Evolutionary conservation across 192 early-diverging fungal species (phyloP).

Genomic region (Coemansia javaensis): DNA sequence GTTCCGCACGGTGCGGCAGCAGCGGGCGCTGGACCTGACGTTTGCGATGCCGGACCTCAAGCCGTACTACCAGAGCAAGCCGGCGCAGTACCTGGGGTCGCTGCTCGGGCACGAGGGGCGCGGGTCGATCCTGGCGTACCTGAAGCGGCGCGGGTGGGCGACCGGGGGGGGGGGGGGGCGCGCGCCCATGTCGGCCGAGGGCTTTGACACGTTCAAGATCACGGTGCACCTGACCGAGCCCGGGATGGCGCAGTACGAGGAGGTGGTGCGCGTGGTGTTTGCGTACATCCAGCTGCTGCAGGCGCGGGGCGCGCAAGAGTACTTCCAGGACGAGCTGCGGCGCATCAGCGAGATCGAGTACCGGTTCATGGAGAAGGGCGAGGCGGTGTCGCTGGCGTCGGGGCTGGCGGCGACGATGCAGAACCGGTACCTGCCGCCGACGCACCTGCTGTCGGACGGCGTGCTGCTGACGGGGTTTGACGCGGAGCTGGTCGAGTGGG

Average conservation of each 20-base stretch:
- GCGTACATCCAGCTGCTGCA: slow-evolving; percentile 85
- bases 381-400: slow-evolving; percentile 62
- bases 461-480: slow-evolving; percentile 66
- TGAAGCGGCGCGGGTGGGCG: slow-evolving; percentile 92
- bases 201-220: slow-evolving; percentile 71
- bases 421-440: slow-evolving; percentile 60
- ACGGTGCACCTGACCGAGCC: slow-evolving; percentile 77
- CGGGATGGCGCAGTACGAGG: slow-evolving; percentile 71
- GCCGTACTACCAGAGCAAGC: slow-evolving; percentile 54
- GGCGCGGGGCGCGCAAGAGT: slow-evolving; percentile 63
- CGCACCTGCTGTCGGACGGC: slow-evolving; percentile 62
- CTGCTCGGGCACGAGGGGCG: slow-evolving; percentile 88
- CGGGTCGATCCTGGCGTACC: slow-evolving; percentile 77
- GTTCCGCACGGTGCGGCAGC: slow-evolving; percentile 76
- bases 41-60: slow-evolving; percentile 84
- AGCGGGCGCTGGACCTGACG: slow-evolving; percentile 70
- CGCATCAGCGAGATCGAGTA: slow-evolving; percentile 53
- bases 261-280: slow-evolving; percentile 77
- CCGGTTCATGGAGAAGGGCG: slow-evolving; percentile 71
- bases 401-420: slow-evolving; percentile 75
- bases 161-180: slow-evolving; percentile 65
- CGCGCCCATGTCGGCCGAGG: slow-evolving; percentile 59
- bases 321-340: slow-evolving; percentile 77
- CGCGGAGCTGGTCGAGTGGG: slow-evolving; percentile 58
- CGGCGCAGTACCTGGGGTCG: slow-evolving; percentile 75